Base-by-base conservation (phyloP, 441 rosid genomes). In the Pelargonium cotyledonis region DNA sequence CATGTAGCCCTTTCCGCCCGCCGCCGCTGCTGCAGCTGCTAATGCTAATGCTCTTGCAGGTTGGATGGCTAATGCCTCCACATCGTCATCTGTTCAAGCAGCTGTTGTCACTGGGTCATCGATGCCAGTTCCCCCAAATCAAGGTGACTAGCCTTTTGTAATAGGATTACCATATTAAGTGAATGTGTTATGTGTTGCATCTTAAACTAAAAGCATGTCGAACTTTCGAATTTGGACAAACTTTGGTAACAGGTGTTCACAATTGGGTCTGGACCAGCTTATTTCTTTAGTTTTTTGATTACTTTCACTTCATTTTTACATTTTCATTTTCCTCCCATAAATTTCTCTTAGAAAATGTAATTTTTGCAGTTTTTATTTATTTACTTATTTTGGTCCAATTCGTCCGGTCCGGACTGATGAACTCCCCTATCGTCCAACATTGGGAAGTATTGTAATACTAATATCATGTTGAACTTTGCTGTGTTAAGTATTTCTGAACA, bases 81-180 rank as follows among this genome's bases (percentile, higher is more conserved):
- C 92, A 80, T 77, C 12, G 79, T 89, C 53, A 88, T 82, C 76
- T 85, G 79, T 77, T 78, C 93, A 75, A 93, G 96, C 62, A 41
- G 12, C 40, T 44, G 21, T 15, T 21, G 19, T 40, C 53, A 23
- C 65, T 58, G 43, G 70, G 68, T 86, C 89, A 8, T 82, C 90
- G n/a, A 85, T 88, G 38, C 92, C 95, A 41, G 81, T 81, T 80
- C 82, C 91, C n/a, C 95, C 84, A 68, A 88, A 83, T 82, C 96
- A 89, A 89, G 91, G 97, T 93, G 68, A 69, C 83, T 65, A 71
- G 44, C 43, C 69, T 47, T 26, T 60, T 38, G 12, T 60, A 40
- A 40, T 66, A 65, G 58, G 21, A 58, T 11, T 16, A 15, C 15
- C 65, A 40, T 41, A 64, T 63, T 44, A 11, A 40, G 23, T 19